Conservation (phyloP, 345 rosid genomes). For the Odontarrhena argentea region DNA sequence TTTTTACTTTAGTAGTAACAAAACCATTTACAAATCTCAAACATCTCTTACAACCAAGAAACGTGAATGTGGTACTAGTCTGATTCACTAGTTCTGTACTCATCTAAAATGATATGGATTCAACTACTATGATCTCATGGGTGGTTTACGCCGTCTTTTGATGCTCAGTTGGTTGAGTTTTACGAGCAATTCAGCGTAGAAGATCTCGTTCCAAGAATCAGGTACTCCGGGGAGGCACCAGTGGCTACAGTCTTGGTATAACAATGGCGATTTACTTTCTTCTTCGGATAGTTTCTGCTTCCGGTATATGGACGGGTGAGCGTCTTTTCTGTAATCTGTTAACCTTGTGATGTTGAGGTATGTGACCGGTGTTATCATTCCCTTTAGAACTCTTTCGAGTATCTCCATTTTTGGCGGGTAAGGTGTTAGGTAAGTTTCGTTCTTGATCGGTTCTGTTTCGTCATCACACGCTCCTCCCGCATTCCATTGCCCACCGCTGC, state of each 20-base stretch:
- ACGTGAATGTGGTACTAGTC: too few relatives aligned
- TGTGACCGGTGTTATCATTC: slow-evolving; percentile 77
- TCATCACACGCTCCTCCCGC: slow-evolving; percentile 91
- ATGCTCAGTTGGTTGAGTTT: slow-evolving; percentile 42
- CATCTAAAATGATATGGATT: slow-evolving; percentile 13
- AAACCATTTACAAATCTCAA: too few relatives aligned
- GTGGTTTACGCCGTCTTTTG: slow-evolving; percentile 30
- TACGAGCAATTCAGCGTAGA: slow-evolving; percentile 71
- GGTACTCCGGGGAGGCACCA: slow-evolving; percentile 99
- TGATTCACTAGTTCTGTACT: neutral
- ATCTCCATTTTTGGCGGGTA: slow-evolving; percentile 83
- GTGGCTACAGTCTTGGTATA: slow-evolving; percentile 94
- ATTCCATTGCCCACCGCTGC: slow-evolving; percentile 98
- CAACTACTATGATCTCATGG: slow-evolving; percentile 6
- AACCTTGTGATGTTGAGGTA: slow-evolving; percentile 82
- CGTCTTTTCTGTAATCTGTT: slow-evolving; percentile 90
- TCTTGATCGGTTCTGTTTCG: slow-evolving; percentile 85
- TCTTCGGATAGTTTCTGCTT: slow-evolving; percentile 48
- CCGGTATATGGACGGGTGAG: slow-evolving; percentile 89
- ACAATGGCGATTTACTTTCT: slow-evolving; percentile 58
- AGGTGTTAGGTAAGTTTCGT: slow-evolving; percentile 60
- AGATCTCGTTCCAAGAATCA: slow-evolving; percentile 87
- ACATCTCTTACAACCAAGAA: too few relatives aligned
- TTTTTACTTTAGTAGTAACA: too few relatives aligned
- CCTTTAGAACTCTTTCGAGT: slow-evolving; percentile 68